A percentile compares a stretch with the other conserved stretches of the same genome.
Evolutionary conservation across 306 rosid genomes (phyloP).

Genomic region (Geum urbanum): DNA sequence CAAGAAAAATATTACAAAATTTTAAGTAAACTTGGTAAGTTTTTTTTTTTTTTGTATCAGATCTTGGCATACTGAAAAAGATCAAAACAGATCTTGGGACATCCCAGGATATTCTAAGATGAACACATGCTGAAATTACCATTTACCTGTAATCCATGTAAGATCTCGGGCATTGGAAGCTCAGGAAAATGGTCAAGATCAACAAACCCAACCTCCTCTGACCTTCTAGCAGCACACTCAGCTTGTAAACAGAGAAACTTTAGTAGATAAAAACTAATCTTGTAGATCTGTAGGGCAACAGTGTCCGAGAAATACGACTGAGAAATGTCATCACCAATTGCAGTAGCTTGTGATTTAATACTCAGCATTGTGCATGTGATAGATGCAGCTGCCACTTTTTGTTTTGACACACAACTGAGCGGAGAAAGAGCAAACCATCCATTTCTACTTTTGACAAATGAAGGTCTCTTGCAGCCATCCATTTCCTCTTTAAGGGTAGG

Average conservation of each 20-base stretch:
- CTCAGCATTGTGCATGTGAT: constrained; percentile 30
- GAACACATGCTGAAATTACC: background rate
- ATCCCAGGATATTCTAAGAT: background rate
- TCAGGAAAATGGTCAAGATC: constrained; percentile 95
- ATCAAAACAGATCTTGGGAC: background rate
- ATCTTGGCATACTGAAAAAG: background rate
- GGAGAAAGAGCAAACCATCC: constrained; percentile 93
- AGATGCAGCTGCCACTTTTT: constrained; percentile 48
- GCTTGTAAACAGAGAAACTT: constrained; percentile 89
- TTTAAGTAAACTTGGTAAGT: background rate
- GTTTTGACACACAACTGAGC: constrained; percentile 57
- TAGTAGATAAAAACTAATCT: constrained; percentile 65
- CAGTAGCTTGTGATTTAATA: constrained; percentile 46
- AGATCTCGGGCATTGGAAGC: constrained; percentile 95
- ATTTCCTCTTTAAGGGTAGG: constrained; percentile 77
- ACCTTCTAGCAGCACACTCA: constrained; percentile 85
- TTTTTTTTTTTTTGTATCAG: too few relatives aligned
- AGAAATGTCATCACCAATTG: constrained; percentile 34
- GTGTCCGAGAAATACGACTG: constrained; percentile 67
- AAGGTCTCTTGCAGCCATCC: constrained; percentile 55
- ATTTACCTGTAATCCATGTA: constrained; percentile 83
- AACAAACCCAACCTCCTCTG: constrained; percentile 85
- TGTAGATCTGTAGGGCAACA: constrained; percentile 70
- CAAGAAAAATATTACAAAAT: background rate
- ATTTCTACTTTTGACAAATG: constrained; percentile 58